Evolutionary conservation across 225 moss, liverwort and hornwort species (phyloP), one percentile per base, ranked within the genome.

Genomic region (Physcomitrellopsis africana): DNA sequence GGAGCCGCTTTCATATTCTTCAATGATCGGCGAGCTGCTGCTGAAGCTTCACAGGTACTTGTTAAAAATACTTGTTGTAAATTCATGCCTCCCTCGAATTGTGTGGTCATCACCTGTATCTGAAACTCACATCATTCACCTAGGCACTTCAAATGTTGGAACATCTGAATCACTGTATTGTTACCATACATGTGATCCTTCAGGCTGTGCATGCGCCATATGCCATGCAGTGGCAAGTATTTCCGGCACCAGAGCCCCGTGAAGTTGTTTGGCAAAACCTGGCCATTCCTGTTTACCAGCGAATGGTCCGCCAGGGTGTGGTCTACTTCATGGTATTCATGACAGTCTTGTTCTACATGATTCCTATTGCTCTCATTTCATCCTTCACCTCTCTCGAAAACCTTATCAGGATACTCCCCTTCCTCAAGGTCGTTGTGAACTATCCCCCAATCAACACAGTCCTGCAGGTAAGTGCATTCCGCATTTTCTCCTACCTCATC

Each of bases 201-300:
- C 74, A 82, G 82, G 83, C 76, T 42, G 72, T 79, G 27, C 83
- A 83, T 16, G 79, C 83, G 41, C 83, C 83, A 9, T 76, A 83
- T 63, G 83, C 83, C 9, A 82, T 88, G 78, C 77, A 72, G 77
- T 92, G 92, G 92, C 67, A 86, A 70, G 87, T 90, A 3, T 79
- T 85, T 24, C 88, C 90, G 2, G 90, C 92, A 2, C 92, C 92
- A n/a, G 92, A 92, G 56, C 92, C 92, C 19, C 82, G 92, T 14
- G 90, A 89, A 19, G 83, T 92, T 0, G 80, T 86, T 2, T 92
- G 92, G 92, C 67, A 67, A 44, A 88, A 79, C 24, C 75, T 92
- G 72, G 76, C 77, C 22, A 82, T 77, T 19, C 11, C 72, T 1
- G 87, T 92, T 41, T 85, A 88, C 41, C 52, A 77, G 55, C 73